Percentiles rank a stretch among this genome's conserved stretches.
These are phyloP conservation scores for Bacidia rubella DNA, from an alignment of 495 filamentous ascomycete genomes.

Conservation along the genomic window DNA sequence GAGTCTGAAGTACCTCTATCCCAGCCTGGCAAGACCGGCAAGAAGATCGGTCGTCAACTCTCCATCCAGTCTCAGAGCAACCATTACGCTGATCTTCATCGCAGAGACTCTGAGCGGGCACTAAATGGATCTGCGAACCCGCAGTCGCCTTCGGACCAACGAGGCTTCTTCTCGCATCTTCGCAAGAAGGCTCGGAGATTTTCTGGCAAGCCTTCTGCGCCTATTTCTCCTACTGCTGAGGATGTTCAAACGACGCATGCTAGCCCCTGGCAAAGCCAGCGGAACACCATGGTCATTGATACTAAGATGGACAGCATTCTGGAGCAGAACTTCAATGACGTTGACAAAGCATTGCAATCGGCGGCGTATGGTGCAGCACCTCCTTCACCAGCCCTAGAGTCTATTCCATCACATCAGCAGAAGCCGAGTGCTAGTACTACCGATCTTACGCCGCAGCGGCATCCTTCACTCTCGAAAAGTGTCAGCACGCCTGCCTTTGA, in stretches of 20 bases:
- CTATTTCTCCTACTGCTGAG: conserved; percentile 58
- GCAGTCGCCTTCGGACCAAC: conserved; percentile 54
- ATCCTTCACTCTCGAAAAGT: conserved; percentile 64
- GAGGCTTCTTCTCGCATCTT: conserved; percentile 94
- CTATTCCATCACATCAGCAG: conserved; percentile 35
- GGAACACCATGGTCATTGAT: conserved; percentile 75
- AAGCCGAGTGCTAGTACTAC: conserved; percentile 15
- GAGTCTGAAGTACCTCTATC: conserved; percentile 20
- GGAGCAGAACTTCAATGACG: conserved; percentile 49
- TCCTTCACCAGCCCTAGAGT: conserved; percentile 36
- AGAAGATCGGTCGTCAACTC: conserved; percentile 92
- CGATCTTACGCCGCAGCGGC: conserved; percentile 39
- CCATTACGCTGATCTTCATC: conserved; percentile 73
- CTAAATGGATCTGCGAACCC: conserved; percentile 67
- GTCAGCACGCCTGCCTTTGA: conserved; percentile 45
- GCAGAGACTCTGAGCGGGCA: conserved; percentile 82
- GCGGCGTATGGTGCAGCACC: conserved; percentile 51
- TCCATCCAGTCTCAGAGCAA: conserved; percentile 91
- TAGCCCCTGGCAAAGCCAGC: conserved; percentile 69
- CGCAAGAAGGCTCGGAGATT: conserved; percentile 86
- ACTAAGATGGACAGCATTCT: conserved; percentile 37
- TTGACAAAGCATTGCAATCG: conserved; percentile 69
- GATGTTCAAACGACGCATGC: conserved; percentile 88
- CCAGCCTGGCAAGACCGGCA: conserved; percentile 56
- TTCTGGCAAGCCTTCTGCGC: conserved; percentile 75